phyloP scores from a whole-genome alignment of 192 early-diverging fungal species.

The Linnemannia zychae region DNA sequence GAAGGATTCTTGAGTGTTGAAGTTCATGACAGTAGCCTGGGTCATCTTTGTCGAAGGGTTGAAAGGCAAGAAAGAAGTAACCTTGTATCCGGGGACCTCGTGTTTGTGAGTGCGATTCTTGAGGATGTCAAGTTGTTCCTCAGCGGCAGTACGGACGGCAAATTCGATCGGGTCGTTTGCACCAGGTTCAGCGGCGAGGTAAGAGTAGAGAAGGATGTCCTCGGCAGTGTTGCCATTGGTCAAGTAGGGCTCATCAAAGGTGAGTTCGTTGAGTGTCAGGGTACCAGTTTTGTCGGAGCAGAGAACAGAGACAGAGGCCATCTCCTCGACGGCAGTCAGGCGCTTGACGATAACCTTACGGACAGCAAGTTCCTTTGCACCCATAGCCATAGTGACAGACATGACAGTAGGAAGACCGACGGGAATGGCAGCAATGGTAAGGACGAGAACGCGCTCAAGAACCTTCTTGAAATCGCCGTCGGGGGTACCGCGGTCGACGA shows the following conservation, averaged over 20 bases:
- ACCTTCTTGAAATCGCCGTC: conserved; percentile 50
- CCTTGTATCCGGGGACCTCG: conserved; percentile 91
- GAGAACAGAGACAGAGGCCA: conserved; percentile 92
- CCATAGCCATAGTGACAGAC: conserved; percentile 98
- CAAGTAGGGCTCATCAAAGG: conserved; percentile 91
- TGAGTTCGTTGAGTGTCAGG: conserved; percentile 92
- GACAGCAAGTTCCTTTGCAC: conserved; percentile 89
- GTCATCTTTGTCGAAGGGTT: conserved; percentile 95
- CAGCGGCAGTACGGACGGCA: conserved; percentile 89
- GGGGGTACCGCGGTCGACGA: conserved; percentile 53
- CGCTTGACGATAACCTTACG: conserved; percentile 98
- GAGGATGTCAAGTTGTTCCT: conserved; percentile 78
- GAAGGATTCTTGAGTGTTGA: conserved; percentile 85
- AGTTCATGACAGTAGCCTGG: conserved; percentile 86
- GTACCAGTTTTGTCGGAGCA: conserved; percentile 94
- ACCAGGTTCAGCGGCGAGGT: conserved; percentile 89
- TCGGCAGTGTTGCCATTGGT: conserved; percentile 73
- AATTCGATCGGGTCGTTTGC: conserved; percentile 93
- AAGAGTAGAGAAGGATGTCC: conserved; percentile 88
- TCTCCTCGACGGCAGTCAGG: conserved; percentile 93
- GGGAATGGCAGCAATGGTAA: conserved; percentile 91
- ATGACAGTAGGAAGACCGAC: conserved; percentile 96
- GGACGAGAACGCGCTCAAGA: conserved; percentile 77
- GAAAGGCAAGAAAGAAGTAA: conserved; percentile 92
- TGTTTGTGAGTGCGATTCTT: conserved; percentile 61